These are phyloP conservation scores for Cryphonectria japonica DNA, from an alignment of 2,329 filamentous ascomycete species.

Conservation along the genomic window DNA sequence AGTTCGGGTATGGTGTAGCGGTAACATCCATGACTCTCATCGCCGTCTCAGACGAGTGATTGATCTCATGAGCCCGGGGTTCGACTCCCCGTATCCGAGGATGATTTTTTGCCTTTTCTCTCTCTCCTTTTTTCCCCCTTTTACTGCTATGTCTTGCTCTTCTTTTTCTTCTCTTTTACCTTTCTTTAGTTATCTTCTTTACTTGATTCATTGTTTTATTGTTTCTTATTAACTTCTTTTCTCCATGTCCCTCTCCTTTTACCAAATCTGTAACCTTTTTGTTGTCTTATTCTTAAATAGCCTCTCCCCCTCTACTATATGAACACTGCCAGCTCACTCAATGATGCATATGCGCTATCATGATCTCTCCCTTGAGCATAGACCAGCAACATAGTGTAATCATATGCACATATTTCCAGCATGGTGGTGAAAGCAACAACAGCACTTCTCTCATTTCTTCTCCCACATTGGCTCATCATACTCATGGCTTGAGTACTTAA, in stretches of 20 bases:
- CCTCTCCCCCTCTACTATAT: not conserved
- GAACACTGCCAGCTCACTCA: not conserved
- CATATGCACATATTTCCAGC: not conserved
- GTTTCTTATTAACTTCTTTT: too few relatives aligned
- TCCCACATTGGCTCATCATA: too few relatives aligned
- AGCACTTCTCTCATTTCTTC: too few relatives aligned
- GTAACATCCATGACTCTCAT: constrained; percentile 5
- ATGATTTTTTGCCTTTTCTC: not conserved
- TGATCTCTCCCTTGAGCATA: not conserved
- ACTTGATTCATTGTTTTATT: too few relatives aligned
- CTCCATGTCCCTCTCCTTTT: too few relatives aligned
- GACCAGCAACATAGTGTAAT: too few relatives aligned
- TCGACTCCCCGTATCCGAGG: constrained; percentile 4
- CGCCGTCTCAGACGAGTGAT: constrained; percentile 9
- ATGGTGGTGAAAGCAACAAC: not conserved
- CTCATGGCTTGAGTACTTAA: too few relatives aligned
- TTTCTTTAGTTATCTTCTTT: not conserved
- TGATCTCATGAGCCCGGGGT: constrained; percentile 14
- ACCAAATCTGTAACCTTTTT: too few relatives aligned
- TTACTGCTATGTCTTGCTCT: not conserved
- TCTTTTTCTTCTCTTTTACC: not conserved
- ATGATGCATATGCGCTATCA: not conserved
- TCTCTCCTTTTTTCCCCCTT: not conserved
- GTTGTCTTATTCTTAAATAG: too few relatives aligned
- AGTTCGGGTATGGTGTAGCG: constrained; percentile 13